A percentile compares a stretch with the other conserved stretches of the same genome.
phyloP scores from a whole-genome alignment of 345 rosid genomes.

The Citrus sp. region DNA sequence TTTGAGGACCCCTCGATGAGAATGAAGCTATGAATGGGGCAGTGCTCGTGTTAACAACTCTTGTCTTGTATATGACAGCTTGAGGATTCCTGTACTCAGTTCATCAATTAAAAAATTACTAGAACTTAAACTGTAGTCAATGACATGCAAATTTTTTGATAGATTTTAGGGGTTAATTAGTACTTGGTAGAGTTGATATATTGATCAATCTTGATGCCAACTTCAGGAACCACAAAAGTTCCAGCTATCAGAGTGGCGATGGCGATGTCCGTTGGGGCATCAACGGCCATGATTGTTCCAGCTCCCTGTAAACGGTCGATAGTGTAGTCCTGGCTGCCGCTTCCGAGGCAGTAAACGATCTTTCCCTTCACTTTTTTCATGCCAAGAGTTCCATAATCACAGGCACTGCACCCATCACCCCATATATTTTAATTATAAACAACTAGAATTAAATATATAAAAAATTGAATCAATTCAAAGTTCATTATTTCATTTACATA shows the following conservation, averaged over 20 bases:
- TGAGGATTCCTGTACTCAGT: conserved; percentile 44
- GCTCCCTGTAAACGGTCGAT: conserved; percentile 48
- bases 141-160: not conserved
- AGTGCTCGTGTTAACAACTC: conserved; percentile 14
- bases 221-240: conserved; percentile 30
- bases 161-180: not conserved
- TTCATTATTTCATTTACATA: conserved; percentile 4
- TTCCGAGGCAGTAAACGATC: conserved; percentile 60
- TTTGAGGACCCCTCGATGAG: conserved; percentile 86
- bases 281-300: conserved; percentile 45
- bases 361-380: conserved; percentile 57
- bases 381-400: conserved; percentile 56
- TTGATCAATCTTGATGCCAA: conserved; percentile 44
- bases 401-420: conserved; percentile 33
- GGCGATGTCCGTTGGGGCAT: conserved; percentile 28
- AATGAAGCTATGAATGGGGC: conserved; percentile 69
- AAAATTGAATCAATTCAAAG: not conserved
- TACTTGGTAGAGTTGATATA: conserved; percentile 74
- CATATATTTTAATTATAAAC: too few relatives aligned
- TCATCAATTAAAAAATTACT: too few relatives aligned
- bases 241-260: conserved; percentile 35
- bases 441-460: too few relatives aligned
- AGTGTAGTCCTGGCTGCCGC: conserved; percentile 37
- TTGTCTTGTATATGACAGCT: conserved; percentile 58
- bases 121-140: not conserved